These are phyloP conservation scores for Trichoderma sp. DNA, from an alignment of 2,329 filamentous ascomycete genomes.

Conservation along the genomic window DNA sequence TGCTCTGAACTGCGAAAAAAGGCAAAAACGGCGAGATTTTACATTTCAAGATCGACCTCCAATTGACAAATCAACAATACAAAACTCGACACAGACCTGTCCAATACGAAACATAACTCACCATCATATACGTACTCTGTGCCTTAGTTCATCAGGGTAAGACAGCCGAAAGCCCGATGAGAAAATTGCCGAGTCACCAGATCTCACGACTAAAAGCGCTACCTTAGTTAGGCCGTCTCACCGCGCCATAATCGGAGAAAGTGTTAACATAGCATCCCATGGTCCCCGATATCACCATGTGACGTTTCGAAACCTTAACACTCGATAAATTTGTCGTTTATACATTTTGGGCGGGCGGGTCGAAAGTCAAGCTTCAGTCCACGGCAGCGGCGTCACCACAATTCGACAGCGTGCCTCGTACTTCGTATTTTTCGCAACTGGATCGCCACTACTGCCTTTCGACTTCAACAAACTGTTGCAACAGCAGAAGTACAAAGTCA, in stretches of 20 bases:
- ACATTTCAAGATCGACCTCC: background rate
- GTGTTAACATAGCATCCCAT: background rate
- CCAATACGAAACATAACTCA: background rate
- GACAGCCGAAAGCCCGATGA: background rate
- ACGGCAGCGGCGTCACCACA: background rate
- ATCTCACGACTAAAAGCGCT: constrained; percentile 1
- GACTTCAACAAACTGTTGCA: background rate
- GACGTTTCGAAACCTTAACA: constrained; percentile 10
- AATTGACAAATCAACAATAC: background rate
- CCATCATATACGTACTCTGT: background rate
- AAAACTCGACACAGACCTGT: background rate
- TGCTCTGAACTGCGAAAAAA: background rate
- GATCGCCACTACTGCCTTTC: background rate
- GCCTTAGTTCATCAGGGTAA: background rate
- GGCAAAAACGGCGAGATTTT: background rate
- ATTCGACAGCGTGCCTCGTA: background rate
- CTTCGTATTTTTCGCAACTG: background rate
- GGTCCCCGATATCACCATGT: background rate
- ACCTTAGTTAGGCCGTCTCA: background rate
- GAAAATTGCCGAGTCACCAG: constrained; percentile 7
- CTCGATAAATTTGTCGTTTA: background rate
- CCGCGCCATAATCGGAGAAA: background rate
- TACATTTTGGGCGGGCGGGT: background rate
- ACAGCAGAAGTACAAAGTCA: background rate
- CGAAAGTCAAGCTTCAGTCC: background rate